A percentile compares a stretch with the other conserved stretches of the same genome.
phyloP scores from a whole-genome alignment of 108 stramenopile species.

The Skeletonema grethae region DNA sequence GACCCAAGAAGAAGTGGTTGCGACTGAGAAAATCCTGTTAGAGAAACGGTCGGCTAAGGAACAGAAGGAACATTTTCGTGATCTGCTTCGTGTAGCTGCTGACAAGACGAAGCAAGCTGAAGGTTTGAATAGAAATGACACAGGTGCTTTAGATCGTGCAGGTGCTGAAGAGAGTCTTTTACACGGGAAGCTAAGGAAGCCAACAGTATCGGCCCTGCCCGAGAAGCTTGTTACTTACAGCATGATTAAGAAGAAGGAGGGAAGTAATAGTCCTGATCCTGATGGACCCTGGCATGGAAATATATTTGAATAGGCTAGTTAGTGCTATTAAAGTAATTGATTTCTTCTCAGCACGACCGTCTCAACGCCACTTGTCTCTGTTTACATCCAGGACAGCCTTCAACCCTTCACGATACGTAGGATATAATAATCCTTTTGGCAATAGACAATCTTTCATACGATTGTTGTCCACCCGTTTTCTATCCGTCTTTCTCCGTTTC shows the following conservation, averaged over 20 bases:
- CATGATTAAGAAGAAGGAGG: constrained; percentile 55
- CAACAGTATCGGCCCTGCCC: constrained; percentile 60
- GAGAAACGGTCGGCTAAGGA: constrained; percentile 85
- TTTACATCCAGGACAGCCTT: constrained; percentile 19
- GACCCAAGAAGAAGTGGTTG: constrained; percentile 47
- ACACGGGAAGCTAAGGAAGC: constrained; percentile 43
- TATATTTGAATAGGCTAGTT: constrained; percentile 13
- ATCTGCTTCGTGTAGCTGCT: constrained; percentile 75
- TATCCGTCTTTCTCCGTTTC: constrained; percentile 51
- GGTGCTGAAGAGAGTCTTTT: constrained; percentile 70
- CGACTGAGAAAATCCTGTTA: constrained; percentile 62
- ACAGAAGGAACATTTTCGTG: constrained; percentile 83
- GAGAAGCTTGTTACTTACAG: constrained; percentile 79
- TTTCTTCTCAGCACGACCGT: not conserved
- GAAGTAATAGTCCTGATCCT: constrained; percentile 17
- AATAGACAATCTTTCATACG: constrained; percentile 50
- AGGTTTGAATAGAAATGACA: constrained; percentile 35
- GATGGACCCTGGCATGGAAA: constrained; percentile 45
- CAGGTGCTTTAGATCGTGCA: constrained; percentile 65
- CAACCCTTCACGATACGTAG: constrained; percentile 71
- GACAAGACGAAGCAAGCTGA: constrained; percentile 63
- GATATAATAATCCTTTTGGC: constrained; percentile 42
- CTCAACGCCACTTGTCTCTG: constrained; percentile 14
- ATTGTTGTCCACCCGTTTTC: constrained; percentile 58
- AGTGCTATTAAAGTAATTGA: constrained; percentile 1